Conservation (phyloP, 2,329 filamentous ascomycete genomes). For the Purpureocillium lavendulum region DNA sequence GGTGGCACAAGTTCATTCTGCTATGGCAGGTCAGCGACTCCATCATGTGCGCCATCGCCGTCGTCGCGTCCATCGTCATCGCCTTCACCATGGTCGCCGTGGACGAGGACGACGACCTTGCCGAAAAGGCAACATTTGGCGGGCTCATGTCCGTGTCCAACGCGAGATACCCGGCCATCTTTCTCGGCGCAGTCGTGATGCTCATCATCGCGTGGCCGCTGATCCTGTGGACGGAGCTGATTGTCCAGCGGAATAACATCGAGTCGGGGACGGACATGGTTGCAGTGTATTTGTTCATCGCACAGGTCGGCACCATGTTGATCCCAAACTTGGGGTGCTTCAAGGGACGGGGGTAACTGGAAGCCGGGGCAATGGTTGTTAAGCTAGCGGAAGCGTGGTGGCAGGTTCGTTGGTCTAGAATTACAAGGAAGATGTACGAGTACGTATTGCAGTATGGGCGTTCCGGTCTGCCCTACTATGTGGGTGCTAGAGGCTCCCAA, state of each 20-base stretch:
- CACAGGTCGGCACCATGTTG: constrained; percentile 7
- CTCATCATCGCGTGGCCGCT: constrained; percentile 8
- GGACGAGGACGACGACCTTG: constrained; percentile 1
- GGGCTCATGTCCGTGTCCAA: neutral
- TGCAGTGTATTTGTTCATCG: constrained; percentile 9
- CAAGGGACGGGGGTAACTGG: too few relatives aligned
- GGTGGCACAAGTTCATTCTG: constrained; percentile 11
- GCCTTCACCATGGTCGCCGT: neutral
- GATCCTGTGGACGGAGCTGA: constrained; percentile 10
- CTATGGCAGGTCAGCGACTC: constrained; percentile 10
- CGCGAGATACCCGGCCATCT: constrained; percentile 6
- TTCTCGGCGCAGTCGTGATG: constrained; percentile 5
- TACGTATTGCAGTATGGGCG: too few relatives aligned
- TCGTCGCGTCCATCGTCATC: constrained; percentile 3
- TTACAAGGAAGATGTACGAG: too few relatives aligned
- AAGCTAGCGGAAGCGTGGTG: too few relatives aligned
- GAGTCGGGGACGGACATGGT: constrained; percentile 9
- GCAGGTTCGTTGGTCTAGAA: too few relatives aligned
- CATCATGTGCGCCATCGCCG: constrained; percentile 2
- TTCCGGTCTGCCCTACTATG: too few relatives aligned
- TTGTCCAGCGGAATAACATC: constrained; percentile 9
- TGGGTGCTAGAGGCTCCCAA: too few relatives aligned
- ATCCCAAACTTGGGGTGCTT: constrained; percentile 3
- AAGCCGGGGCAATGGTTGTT: too few relatives aligned
- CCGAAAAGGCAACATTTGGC: neutral